Percentiles rank a stretch among this genome's conserved stretches.
phyloP scores from a whole-genome alignment of 805 yeast genomes.

The Blastobotrys attinorum region DNA sequence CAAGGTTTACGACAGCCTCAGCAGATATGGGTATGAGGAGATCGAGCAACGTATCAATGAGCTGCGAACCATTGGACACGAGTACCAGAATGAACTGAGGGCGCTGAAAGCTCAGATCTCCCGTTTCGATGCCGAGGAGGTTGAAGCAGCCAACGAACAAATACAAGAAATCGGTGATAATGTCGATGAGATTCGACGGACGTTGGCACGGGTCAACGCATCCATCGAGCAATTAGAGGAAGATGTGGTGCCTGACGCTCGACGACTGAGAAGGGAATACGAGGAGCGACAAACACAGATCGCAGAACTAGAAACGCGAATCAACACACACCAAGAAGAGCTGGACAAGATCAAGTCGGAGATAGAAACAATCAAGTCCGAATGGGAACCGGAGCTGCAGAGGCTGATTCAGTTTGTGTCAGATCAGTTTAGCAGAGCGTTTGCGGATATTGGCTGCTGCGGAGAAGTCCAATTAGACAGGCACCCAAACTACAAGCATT shows the following conservation, averaged over 20 bases:
- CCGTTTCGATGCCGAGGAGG: background rate
- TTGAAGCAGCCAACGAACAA: constrained; percentile 1
- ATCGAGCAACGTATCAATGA: constrained; percentile 4
- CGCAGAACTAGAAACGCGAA: constrained; percentile 1
- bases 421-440: constrained; percentile 53
- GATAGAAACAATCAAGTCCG: constrained; percentile 27
- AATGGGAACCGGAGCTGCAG: constrained; percentile 60
- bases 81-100: too few species aligned
- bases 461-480: constrained; percentile 66
- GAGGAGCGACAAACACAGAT: background rate
- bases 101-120: background rate
- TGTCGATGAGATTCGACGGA: background rate
- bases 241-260: background rate
- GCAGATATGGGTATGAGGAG: constrained; percentile 2
- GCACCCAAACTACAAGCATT: constrained; percentile 44
- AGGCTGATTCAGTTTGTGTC: constrained; percentile 50
- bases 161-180: background rate
- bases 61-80: background rate
- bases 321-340: constrained; percentile 1
- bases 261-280: background rate
- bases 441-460: constrained; percentile 71
- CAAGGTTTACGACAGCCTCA: background rate
- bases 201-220: background rate
- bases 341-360: constrained; percentile 1
- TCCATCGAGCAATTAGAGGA: background rate